These are phyloP conservation scores for Ascochyta rabiei DNA, from an alignment of 2,329 filamentous ascomycete species.

Conservation along the genomic window DNA sequence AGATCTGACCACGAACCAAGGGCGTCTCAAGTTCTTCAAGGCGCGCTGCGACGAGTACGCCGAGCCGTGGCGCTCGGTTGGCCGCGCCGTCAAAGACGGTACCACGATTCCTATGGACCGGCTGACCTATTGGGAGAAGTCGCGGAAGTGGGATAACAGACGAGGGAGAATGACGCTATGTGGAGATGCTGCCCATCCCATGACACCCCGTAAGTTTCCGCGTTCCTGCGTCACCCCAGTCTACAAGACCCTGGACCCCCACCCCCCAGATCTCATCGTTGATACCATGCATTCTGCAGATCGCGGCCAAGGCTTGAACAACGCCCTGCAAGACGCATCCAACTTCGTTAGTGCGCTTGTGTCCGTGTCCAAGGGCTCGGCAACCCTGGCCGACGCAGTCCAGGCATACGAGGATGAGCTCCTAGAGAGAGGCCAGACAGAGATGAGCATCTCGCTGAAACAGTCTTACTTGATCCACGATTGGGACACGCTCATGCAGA, in stretches of 20 bases:
- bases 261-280: conserved; percentile 10
- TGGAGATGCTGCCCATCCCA: conserved; percentile 48
- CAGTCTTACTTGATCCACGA: conserved; percentile 57
- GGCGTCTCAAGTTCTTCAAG: conserved; percentile 31
- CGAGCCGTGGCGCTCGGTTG: conserved; percentile 39
- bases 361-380: conserved; percentile 11
- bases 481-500: conserved; percentile 35
- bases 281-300: conserved; percentile 26
- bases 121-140: conserved; percentile 40
- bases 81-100: conserved; percentile 28
- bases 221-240: conserved; percentile 11
- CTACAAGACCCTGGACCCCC: conserved; percentile 16
- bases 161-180: conserved; percentile 42
- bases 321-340: conserved; percentile 40
- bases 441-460: conserved; percentile 52
- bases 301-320: conserved; percentile 46
- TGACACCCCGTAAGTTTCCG: conserved; percentile 40
- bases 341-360: conserved; percentile 29
- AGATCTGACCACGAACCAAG: conserved; percentile 22
- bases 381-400: conserved; percentile 24
- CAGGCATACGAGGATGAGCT: conserved; percentile 45
- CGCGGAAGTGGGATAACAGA: conserved; percentile 40
- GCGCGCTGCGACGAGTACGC: conserved; percentile 30
- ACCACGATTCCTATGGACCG: conserved; percentile 34
- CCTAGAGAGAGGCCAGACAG: conserved; percentile 50